Evolutionary conservation across 2,329 filamentous ascomycete species (phyloP).

Genomic region (Alternaria triticimaculans): DNA sequence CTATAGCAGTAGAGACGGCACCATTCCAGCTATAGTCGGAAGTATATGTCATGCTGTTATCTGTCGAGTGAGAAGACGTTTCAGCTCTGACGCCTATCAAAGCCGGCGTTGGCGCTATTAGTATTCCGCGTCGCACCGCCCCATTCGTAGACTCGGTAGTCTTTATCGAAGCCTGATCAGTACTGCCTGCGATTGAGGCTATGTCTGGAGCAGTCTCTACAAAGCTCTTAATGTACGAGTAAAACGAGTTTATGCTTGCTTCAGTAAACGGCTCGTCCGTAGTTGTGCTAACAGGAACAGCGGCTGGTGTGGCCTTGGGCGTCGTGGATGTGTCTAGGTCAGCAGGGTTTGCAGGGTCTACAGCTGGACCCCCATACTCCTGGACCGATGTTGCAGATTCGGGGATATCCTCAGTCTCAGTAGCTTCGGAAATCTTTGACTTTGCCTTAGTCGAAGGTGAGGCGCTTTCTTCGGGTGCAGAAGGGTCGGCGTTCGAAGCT

Average conservation of each 20-base stretch:
- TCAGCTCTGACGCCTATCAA: too few relatives aligned
- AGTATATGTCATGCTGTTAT: background rate
- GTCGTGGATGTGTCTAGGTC: background rate
- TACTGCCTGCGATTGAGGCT: background rate
- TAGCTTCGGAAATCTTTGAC: background rate
- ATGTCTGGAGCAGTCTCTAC: background rate
- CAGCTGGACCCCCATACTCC: background rate
- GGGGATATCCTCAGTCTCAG: background rate
- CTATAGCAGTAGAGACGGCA: background rate
- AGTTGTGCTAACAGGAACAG: background rate
- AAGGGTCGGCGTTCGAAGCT: background rate
- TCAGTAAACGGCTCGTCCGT: background rate
- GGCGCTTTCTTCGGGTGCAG: background rate
- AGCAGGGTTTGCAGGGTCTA: too few relatives aligned
- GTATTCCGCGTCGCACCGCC: background rate
- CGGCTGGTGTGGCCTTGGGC: background rate
- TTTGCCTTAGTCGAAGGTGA: background rate
- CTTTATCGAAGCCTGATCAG: background rate
- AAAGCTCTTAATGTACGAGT: background rate
- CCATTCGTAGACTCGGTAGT: background rate
- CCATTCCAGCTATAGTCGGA: background rate
- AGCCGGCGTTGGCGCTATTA: background rate
- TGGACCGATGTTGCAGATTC: background rate
- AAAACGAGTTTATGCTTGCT: conserved; percentile 1
- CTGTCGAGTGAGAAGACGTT: accelerated